A percentile compares a stretch with the other conserved stretches of the same genome.
These are phyloP conservation scores for Baorangia bicolor DNA, from an alignment of 768 basidiomycete species.

Conservation along the genomic window DNA sequence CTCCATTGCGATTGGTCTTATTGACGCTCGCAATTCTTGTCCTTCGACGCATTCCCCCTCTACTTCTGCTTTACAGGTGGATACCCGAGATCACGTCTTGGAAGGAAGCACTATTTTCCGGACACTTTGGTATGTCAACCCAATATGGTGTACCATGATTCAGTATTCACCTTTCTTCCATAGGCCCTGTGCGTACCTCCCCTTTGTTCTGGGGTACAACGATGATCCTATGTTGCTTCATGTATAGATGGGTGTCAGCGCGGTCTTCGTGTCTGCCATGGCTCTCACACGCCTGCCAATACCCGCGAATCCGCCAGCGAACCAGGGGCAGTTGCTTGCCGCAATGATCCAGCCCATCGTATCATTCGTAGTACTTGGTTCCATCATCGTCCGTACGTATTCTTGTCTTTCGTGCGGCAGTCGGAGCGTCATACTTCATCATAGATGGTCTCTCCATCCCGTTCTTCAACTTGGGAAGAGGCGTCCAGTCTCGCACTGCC, in stretches of 20 bases:
- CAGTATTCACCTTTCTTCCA: slow-evolving; percentile 1
- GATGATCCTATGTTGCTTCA: background rate
- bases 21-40: slow-evolving; percentile 67
- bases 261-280: slow-evolving; percentile 83
- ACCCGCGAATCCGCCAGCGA: slow-evolving; percentile 58
- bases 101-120: slow-evolving; percentile 86
- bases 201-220: background rate
- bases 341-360: slow-evolving; percentile 79
- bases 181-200: slow-evolving; percentile 51
- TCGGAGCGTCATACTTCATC: background rate
- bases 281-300: slow-evolving; percentile 61
- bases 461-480: slow-evolving; percentile 56
- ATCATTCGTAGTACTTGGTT: slow-evolving; percentile 82
- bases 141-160: background rate
- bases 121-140: slow-evolving; percentile 73
- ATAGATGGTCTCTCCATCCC: slow-evolving; percentile 71
- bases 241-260: slow-evolving; percentile 83
- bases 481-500: slow-evolving; percentile 44
- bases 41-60: slow-evolving; percentile 76
- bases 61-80: slow-evolving; percentile 76
- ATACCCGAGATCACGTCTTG: slow-evolving; percentile 85
- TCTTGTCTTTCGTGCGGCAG: background rate
- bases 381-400: slow-evolving; percentile 75
- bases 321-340: slow-evolving; percentile 72
- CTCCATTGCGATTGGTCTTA: slow-evolving; percentile 67